Evolutionary conservation across 495 filamentous ascomycete species (phyloP), one percentile per base, ranked within the genome.

Genomic region (Xylaria longipes): DNA sequence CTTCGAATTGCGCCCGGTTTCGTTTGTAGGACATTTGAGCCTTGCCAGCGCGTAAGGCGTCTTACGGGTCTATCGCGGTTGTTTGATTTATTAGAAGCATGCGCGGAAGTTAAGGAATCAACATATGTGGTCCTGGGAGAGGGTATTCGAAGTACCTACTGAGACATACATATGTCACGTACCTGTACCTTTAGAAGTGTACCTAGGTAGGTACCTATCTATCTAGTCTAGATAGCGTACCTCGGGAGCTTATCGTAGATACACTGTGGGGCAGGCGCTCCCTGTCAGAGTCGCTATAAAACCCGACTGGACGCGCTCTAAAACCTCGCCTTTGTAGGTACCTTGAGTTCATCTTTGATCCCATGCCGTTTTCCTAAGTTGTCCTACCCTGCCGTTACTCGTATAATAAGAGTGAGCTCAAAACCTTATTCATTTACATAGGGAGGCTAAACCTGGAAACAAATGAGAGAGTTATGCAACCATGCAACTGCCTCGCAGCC

Each of bases 1-100:
- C 87, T 82, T 97, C 94, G 80, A 91, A 95, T 74, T 89, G 83
- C 67, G 89, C 88, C 58, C 94, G 90, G 68, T 89, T 88, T 77
- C 96, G 87, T 86, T 98, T 98, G 79, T 84, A 84, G 73, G 93
- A 89, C 93, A 95, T 94, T 52, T 76, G 66, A 79, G 73, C 41
- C 37, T 68, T 60, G 63, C 43, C 63, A 65, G 63, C 63, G 63
- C 45, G 63, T 52, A 20, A 57, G 50, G 65, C 65, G 48, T 35
- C 65, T 65, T 46, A 65, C 37, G 15, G 37, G 60, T 56, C 69
- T 63, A 65, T 65, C 69, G 52, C 29, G 37, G 57, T 37, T 22
- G 20, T 60, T n/a, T n/a, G n/a, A 31, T 6, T 37, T 60, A 22
- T 37, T 22, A 1, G 20, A n/a, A 22, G 31, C 37, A 60, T 60